phyloP scores from a whole-genome alignment of 108 stramenopile genomes.

The Nannochloropsis oceanica region DNA sequence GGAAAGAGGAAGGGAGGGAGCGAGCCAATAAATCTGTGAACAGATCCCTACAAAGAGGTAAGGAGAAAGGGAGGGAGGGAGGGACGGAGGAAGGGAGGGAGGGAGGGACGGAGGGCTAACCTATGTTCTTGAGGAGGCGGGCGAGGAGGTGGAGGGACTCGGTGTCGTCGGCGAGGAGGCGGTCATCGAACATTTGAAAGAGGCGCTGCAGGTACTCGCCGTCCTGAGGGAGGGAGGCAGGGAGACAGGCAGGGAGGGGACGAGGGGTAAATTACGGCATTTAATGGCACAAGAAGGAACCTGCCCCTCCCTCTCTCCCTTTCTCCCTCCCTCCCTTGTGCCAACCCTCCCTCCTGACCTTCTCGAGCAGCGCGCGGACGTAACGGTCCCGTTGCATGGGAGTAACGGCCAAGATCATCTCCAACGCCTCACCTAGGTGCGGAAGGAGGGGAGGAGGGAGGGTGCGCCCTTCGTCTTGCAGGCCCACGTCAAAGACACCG shows the following conservation, averaged over 20 bases:
- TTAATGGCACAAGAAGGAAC: neutral
- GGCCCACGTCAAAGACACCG: neutral
- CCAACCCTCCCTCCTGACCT: neutral
- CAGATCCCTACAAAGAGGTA: no score
- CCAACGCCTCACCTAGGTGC: neutral
- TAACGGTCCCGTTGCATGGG: neutral
- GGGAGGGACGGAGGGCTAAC: neutral
- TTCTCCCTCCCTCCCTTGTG: neutral
- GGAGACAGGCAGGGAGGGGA: neutral
- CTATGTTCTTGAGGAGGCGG: neutral
- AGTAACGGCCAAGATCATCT: neutral
- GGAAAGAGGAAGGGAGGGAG: neutral
- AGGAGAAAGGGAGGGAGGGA: no score
- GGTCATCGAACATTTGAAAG: constrained; percentile 11
- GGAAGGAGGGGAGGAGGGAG: neutral
- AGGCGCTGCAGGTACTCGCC: constrained; percentile 25
- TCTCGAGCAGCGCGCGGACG: neutral
- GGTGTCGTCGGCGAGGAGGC: constrained; percentile 14
- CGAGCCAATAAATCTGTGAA: neutral
- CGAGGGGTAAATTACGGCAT: neutral
- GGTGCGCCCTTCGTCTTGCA: neutral
- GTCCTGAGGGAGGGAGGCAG: neutral
- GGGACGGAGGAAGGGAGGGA: no score
- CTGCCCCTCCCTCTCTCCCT: neutral
- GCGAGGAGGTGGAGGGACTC: neutral